phyloP scores from a whole-genome alignment of 2,329 filamentous ascomycete genomes.

The Diaporthe citriasiana region DNA sequence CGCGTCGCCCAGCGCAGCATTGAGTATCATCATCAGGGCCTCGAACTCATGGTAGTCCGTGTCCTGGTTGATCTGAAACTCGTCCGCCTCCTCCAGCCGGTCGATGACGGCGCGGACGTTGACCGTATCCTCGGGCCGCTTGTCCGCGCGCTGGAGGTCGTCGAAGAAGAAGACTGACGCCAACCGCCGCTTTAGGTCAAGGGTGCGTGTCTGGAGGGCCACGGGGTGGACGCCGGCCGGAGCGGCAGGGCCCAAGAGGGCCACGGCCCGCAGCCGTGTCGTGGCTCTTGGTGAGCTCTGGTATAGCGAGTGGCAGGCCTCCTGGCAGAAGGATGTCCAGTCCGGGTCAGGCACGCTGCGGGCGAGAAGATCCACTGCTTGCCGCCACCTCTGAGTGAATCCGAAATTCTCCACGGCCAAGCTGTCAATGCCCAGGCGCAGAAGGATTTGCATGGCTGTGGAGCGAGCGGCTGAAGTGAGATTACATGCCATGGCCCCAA shows the following conservation, averaged over 20 bases:
- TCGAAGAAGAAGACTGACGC: slow-evolving; percentile 75
- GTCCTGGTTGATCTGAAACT: slow-evolving; percentile 66
- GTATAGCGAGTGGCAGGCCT: slow-evolving; percentile 63
- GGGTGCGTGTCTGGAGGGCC: slow-evolving; percentile 52
- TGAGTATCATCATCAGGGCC: slow-evolving; percentile 76
- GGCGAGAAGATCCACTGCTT: slow-evolving; percentile 60
- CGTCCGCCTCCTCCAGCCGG: slow-evolving; percentile 59
- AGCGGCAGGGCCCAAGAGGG: slow-evolving; percentile 69
- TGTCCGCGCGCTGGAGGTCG: slow-evolving; percentile 58
- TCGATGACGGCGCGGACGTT: slow-evolving; percentile 60
- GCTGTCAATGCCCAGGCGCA: slow-evolving; percentile 69
- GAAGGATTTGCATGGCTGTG: slow-evolving; percentile 61
- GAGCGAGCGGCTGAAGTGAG: slow-evolving; percentile 54
- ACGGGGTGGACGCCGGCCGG: slow-evolving; percentile 40
- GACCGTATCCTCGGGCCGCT: slow-evolving; percentile 58
- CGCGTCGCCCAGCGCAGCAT: slow-evolving; percentile 80
- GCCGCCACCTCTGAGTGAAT: slow-evolving; percentile 57
- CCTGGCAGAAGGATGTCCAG: slow-evolving; percentile 59
- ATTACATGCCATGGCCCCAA: slow-evolving; percentile 55
- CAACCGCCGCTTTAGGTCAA: slow-evolving; percentile 76
- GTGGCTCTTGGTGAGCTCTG: slow-evolving; percentile 61
- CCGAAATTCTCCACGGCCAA: slow-evolving; percentile 60
- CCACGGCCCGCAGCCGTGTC: slow-evolving; percentile 71
- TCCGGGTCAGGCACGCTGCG: slow-evolving; percentile 54
- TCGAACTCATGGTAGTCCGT: slow-evolving; percentile 79